A percentile compares a stretch with the other conserved stretches of the same genome.
Conservation (phyloP, 139 green algal genomes). For the Chlorella sp. region DNA sequence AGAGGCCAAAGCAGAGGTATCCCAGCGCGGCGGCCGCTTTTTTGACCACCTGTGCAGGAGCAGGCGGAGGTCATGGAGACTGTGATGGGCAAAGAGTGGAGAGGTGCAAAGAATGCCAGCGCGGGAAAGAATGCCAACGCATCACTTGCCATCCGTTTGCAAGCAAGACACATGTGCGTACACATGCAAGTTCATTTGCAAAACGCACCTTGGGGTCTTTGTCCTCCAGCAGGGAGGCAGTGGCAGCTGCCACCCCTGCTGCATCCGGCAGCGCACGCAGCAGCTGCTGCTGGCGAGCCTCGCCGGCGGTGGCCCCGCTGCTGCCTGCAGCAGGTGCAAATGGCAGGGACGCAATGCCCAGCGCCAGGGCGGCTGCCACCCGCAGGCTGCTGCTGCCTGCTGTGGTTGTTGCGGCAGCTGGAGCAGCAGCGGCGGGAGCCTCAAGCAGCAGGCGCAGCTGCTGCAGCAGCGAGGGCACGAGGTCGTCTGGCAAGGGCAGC, state of each 20-base stretch:
- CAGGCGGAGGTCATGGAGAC: too few relatives aligned
- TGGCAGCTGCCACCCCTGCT: neutral
- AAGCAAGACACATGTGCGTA: too few relatives aligned
- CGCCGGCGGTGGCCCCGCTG: neutral
- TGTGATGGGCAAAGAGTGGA: too few relatives aligned
- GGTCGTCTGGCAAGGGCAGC: neutral
- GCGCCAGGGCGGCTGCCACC: neutral
- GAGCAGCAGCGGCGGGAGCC: neutral
- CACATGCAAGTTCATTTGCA: too few relatives aligned
- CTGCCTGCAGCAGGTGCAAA: neutral
- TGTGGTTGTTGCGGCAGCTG: constrained; percentile 1
- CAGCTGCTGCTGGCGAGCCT: neutral
- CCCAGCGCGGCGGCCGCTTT: constrained; percentile 48
- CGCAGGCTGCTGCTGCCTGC: constrained; percentile 9
- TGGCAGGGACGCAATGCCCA: constrained; percentile 4
- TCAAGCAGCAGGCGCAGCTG: constrained; percentile 31
- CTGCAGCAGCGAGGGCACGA: constrained; percentile 11
- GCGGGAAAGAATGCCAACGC: too few relatives aligned
- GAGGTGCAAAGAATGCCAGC: too few relatives aligned
- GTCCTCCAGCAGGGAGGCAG: constrained; percentile 38
- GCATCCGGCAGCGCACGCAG: constrained; percentile 41
- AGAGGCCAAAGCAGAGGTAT: constrained; percentile 34
- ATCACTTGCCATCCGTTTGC: too few relatives aligned
- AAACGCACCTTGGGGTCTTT: constrained; percentile 52
- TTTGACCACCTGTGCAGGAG: constrained; percentile 41